Evolutionary conservation across 2,329 filamentous ascomycete genomes (phyloP), one percentile per base, ranked within the genome.

Genomic region (Plectosphaerella cucumerina): DNA sequence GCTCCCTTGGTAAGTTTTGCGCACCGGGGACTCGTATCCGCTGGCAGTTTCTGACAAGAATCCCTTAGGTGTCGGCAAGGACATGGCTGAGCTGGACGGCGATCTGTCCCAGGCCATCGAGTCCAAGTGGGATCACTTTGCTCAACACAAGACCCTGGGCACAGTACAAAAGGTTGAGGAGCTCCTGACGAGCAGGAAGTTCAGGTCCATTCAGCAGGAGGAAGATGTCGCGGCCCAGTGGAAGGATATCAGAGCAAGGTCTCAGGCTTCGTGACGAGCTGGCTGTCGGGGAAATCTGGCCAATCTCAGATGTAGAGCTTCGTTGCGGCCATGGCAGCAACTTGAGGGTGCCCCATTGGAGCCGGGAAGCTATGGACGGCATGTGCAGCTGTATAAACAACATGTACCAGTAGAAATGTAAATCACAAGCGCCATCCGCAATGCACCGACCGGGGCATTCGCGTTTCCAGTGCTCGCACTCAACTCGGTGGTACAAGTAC

Each of bases 81-180:
- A 70, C 39, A 75, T 83, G 77, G 77, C 81, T 58, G 65, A 71
- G 42, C 69, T 68, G 21, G 65, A 76, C 45, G 67, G 73, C 58
- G 64, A 74, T 50, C 62, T 73, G 45, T 66, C 68, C 52, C 59
- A 66, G 14, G 65, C 70, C n/a, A 59, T 80, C 34, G 71, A 77
- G 37, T 62, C 70, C 6, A 75, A 78, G 59, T 85, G 82, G 78
- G 67, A 72, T 18, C 74, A 82, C 50, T 69, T 86, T 15, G 81
- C 76, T 15, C 75, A 80, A 57, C 72, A 72, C 55, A 77, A 75
- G 62, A 69, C 70, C 17, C 60, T 75, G 14, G 73, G 75, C 34
- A 78, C 75, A 6, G 70, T 77, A 6, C 73, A 81, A 54, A 78
- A 81, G 63, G 74, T 84, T 20, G 75, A 82, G 60, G 78, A 85